Base-by-base conservation (phyloP, 352 stramenopile genomes). In the Globisporangium okanoganense region DNA sequence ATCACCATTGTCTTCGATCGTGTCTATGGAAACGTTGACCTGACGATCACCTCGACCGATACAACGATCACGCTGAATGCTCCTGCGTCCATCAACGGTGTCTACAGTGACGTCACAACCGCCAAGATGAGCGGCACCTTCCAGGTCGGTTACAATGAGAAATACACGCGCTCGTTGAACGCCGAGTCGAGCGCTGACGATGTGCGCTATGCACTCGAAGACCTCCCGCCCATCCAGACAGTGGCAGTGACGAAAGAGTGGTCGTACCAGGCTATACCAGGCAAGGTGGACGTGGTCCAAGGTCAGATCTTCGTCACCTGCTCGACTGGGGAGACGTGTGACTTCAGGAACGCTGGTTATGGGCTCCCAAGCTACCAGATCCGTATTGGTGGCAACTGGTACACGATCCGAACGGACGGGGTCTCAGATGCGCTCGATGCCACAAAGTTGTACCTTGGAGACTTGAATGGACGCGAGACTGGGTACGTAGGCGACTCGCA, bases 71-170 rank as follows among this genome's bases (percentile, higher is more conserved):
- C 62, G 27, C 54, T 64, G 2, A 81, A 78, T 44, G 51, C 58
- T 0, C 65, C 24, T 0, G 65, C 77, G 7, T 88, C 66, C 0
- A 83, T 89, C 49, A 64, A 87, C 31, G 82, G 84, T 0, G 66
- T 92, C 2, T 92, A 86, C 64, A 76, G 71, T 24, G 73, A 82
- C 31, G 56, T 73, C 0, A 57, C 64, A 6, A 61, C 61, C 0
- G 69, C 79, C 7, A 76, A 66, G 45, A 92, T 94, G 80, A 94
- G 84, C 31, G 82, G 85, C 1, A 94, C 82, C 18, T 92, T 92
- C 63, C 82, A 90, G 60, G 64, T 94, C 8, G 81, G 82, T 0
- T 92, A 90, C 62, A 70, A 75, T 14, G 76, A 67, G 27, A 66
- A 69, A 35, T 90, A 78, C 48, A 94, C 82, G 0, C 76, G 74